A percentile compares a stretch with the other conserved stretches of the same genome.
Conservation (phyloP, 306 rosid species). For the Dicorynia guianensis region DNA sequence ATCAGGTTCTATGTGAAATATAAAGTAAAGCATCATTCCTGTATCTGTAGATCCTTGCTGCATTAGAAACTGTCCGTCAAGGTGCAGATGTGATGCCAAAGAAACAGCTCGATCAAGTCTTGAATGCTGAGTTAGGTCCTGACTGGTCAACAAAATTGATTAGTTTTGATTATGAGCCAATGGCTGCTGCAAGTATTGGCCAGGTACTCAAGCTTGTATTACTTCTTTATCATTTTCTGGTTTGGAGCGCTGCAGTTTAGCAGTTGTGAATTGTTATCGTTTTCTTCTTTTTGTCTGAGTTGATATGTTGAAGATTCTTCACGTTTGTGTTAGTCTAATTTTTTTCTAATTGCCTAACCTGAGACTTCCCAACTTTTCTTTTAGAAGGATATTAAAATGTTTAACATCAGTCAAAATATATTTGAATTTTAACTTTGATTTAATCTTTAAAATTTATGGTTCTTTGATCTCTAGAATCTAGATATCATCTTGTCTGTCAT, state of each 20-base stretch:
- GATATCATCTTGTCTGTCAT: no score
- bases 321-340: no score
- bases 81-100: slow-evolving; percentile 98
- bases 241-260: slow-evolving; percentile 9
- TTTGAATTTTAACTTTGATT: no score
- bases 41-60: slow-evolving; percentile 80
- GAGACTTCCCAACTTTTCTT: no score
- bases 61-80: slow-evolving; percentile 94
- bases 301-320: no score
- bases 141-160: slow-evolving; percentile 77
- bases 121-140: slow-evolving; percentile 82
- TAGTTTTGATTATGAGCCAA: slow-evolving; percentile 89
- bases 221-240: background rate
- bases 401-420: no score
- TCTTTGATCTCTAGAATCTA: no score
- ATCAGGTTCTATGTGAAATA: slow-evolving; percentile 12
- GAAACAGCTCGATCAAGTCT: slow-evolving; percentile 86
- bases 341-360: no score
- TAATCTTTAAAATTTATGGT: no score
- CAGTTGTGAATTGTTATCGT: background rate
- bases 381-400: no score
- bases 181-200: slow-evolving; percentile 98
- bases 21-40: slow-evolving; percentile 26
- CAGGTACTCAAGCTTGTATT: slow-evolving; percentile 63
- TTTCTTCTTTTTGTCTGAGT: no score